Conservation (phyloP, 345 rosid genomes). For the Sonneratia caseolaris region DNA sequence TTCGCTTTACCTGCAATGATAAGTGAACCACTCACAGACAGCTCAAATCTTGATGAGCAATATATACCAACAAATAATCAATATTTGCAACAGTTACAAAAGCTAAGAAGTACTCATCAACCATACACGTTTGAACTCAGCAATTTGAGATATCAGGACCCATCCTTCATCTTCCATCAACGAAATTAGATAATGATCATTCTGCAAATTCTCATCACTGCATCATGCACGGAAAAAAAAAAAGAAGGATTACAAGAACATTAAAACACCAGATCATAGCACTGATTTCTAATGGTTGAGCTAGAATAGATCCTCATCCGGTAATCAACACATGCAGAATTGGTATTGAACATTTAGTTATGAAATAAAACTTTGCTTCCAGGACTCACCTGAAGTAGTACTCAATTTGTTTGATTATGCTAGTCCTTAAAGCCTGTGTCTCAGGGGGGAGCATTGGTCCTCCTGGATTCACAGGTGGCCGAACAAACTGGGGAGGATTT, state of each 20-base stretch:
- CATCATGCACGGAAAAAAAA: conserved; percentile 17
- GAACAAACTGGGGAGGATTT: conserved; percentile 45
- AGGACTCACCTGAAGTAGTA: conserved; percentile 77
- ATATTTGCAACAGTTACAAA: conserved; percentile 1
- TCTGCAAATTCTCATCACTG: conserved; percentile 83
- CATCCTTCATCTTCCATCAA: conserved; percentile 93
- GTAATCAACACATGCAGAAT: not conserved
- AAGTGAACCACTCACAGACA: not conserved
- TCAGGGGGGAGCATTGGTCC: conserved; percentile 38
- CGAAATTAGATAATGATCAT: conserved; percentile 54
- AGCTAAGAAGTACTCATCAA: not conserved
- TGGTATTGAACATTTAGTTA: not conserved
- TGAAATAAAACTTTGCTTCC: not conserved
- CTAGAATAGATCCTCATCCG: not conserved
- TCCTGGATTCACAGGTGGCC: conserved; percentile 52
- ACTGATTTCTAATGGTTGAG: not conserved
- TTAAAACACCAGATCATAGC: no score
- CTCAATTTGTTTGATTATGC: conserved; percentile 65
- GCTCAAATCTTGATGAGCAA: conserved; percentile 2
- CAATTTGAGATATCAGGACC: conserved; percentile 64
- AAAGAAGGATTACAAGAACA: not conserved
- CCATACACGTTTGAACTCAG: conserved; percentile 82
- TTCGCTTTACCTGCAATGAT: conserved; percentile 63
- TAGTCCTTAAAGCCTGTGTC: conserved; percentile 34
- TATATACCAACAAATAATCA: not conserved